phyloP scores from a whole-genome alignment of 352 stramenopile species.

The Pythium pyrilobum region DNA sequence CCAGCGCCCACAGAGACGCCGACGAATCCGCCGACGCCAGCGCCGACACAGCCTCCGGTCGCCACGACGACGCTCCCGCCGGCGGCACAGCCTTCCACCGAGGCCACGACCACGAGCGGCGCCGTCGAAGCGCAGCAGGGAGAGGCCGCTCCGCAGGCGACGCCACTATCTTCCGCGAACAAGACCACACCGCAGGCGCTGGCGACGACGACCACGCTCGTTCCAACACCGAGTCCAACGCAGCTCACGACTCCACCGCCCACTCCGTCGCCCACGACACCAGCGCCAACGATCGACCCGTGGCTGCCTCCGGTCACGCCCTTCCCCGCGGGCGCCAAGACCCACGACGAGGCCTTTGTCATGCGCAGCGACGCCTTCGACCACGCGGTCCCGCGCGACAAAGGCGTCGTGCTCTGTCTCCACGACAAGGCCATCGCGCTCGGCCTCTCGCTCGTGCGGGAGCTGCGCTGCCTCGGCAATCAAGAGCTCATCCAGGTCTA shows the following conservation, averaged over 20 bases:
- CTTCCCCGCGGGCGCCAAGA: not conserved
- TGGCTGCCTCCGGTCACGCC: not conserved
- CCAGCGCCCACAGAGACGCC: not conserved
- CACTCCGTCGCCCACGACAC: not conserved
- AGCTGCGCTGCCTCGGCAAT: slow-evolving; percentile 41
- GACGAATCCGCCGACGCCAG: not conserved
- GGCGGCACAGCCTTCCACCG: not conserved
- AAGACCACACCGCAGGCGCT: not conserved
- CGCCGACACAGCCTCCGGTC: too few relatives aligned
- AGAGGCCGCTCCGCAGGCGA: too few relatives aligned
- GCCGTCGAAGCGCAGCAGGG: too few relatives aligned
- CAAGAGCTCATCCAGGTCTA: slow-evolving; percentile 38
- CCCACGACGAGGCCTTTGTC: slow-evolving; percentile 9
- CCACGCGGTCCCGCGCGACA: slow-evolving; percentile 15
- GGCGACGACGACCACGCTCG: not conserved
- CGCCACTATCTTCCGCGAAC: not conserved
- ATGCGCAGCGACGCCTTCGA: slow-evolving; percentile 25
- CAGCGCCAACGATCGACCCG: not conserved
- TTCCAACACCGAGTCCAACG: not conserved
- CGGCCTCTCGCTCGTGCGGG: slow-evolving; percentile 52
- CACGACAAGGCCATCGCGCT: slow-evolving; percentile 40
- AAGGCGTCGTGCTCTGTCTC: slow-evolving; percentile 37
- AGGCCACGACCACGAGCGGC: not conserved
- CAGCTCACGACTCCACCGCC: not conserved
- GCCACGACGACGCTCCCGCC: not conserved